phyloP scores from a whole-genome alignment of 1,284 basidiomycete genomes.

The Moesziomyces aphidis region DNA sequence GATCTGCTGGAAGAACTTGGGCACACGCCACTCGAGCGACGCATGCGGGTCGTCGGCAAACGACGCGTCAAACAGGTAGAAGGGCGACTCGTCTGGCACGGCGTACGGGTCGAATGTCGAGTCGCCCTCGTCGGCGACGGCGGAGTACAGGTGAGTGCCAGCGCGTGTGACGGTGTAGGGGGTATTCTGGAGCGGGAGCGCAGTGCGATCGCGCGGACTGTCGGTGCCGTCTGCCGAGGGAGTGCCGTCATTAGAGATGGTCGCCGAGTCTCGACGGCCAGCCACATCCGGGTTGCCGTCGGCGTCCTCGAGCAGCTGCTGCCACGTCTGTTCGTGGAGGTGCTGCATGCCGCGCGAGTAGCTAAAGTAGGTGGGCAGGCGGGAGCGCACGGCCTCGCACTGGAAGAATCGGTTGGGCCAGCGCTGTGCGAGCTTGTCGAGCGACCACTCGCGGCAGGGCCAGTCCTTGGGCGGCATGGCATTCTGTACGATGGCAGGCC shows the following conservation, averaged over 20 bases:
- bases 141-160: conserved; percentile 21
- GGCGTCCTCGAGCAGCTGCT: conserved; percentile 26
- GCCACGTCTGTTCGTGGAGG: conserved; percentile 40
- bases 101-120: conserved; percentile 48
- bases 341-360: conserved; percentile 55
- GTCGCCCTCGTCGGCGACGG: conserved; percentile 27
- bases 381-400: conserved; percentile 58
- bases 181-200: conserved; percentile 17
- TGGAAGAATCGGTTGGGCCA: conserved; percentile 57
- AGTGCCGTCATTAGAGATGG: conserved; percentile 8
- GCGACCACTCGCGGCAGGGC: conserved; percentile 55
- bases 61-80: conserved; percentile 62
- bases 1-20: conserved; percentile 51
- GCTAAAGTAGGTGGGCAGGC: conserved; percentile 47
- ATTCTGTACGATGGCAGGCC: conserved; percentile 55
- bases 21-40: conserved; percentile 52
- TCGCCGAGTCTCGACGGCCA: conserved; percentile 1
- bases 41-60: conserved; percentile 54
- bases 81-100: conserved; percentile 63
- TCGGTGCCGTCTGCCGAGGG: conserved; percentile 18
- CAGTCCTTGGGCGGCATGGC: conserved; percentile 53
- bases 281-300: not conserved
- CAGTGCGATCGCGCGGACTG: conserved; percentile 26
- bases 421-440: conserved; percentile 43
- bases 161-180: conserved; percentile 16